Evolutionary conservation across 2,329 filamentous ascomycete genomes (phyloP).

Genomic region (Aspergillus sp.): DNA sequence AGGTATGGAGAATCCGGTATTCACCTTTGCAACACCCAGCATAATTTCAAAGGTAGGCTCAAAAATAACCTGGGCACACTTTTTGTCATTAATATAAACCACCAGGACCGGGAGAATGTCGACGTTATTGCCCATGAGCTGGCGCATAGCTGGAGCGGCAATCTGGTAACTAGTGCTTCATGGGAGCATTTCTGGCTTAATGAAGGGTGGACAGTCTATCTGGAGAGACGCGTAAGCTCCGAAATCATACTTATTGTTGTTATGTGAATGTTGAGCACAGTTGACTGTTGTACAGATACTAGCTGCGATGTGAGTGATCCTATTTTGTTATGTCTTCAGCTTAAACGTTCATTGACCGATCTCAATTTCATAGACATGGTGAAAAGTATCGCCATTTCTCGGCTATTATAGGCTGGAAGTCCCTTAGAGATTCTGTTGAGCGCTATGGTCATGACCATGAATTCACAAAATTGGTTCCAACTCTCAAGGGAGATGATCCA

Average conservation of each 20-base stretch:
- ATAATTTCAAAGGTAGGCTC: constrained; percentile 73
- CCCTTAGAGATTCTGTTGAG: constrained; percentile 75
- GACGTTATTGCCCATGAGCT: constrained; percentile 93
- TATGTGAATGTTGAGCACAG: background rate
- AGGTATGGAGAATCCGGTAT: constrained; percentile 83
- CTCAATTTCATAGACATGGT: constrained; percentile 61
- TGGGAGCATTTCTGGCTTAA: constrained; percentile 62
- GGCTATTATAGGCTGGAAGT: constrained; percentile 94
- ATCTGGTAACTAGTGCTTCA: constrained; percentile 58
- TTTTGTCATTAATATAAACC: background rate
- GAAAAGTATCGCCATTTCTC: constrained; percentile 88
- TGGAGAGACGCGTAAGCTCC: constrained; percentile 68
- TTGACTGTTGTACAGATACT: constrained; percentile 35
- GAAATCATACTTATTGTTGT: background rate
- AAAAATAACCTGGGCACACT: background rate
- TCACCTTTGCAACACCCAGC: constrained; percentile 92
- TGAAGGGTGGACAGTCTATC: constrained; percentile 89
- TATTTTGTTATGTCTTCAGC: background rate
- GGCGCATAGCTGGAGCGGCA: constrained; percentile 80
- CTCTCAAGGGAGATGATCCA: constrained; percentile 86
- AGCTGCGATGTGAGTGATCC: constrained; percentile 35
- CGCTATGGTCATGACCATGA: constrained; percentile 80
- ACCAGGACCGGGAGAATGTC: constrained; percentile 75
- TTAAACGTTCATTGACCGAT: background rate
- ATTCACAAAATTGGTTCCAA: constrained; percentile 87